phyloP scores from a whole-genome alignment of 352 stramenopile genomes.

The Pythium periplocum region DNA sequence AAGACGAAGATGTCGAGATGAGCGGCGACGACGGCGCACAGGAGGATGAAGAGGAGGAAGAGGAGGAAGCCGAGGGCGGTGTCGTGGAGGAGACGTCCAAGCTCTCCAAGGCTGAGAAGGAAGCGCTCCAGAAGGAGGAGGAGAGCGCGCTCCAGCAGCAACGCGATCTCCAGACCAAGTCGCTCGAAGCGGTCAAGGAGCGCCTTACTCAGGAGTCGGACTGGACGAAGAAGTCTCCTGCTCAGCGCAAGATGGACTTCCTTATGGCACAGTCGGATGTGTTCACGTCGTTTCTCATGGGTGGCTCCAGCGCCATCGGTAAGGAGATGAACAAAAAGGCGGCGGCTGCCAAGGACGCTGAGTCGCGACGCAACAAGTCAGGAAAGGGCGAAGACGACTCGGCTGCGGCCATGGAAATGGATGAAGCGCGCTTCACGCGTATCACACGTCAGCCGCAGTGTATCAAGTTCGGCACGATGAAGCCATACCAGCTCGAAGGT shows the following conservation, averaged over 20 bases:
- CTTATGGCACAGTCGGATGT: conserved; percentile 87
- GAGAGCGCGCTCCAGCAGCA: conserved; percentile 67
- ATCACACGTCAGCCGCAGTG: conserved; percentile 75
- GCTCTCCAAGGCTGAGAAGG: conserved; percentile 56
- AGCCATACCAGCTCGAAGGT: conserved; percentile 83
- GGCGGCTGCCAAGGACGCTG: conserved; percentile 26
- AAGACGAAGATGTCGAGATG: conserved; percentile 6
- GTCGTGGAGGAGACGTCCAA: conserved; percentile 3
- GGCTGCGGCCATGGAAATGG: conserved; percentile 67
- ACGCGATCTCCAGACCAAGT: conserved; percentile 70
- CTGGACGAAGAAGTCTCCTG: conserved; percentile 36
- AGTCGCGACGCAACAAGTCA: conserved; percentile 55
- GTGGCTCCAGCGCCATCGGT: conserved; percentile 64
- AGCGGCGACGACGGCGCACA: neutral
- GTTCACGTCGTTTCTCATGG: conserved; percentile 87
- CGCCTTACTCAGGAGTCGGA: conserved; percentile 45
- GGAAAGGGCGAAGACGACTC: conserved; percentile 57
- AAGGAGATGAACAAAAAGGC: conserved; percentile 67
- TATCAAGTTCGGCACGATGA: conserved; percentile 87
- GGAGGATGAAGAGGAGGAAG: conserved; percentile 1
- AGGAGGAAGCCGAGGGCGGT: neutral
- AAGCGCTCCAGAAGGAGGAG: conserved; percentile 56
- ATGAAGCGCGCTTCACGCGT: conserved; percentile 75
- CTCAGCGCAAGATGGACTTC: conserved; percentile 79
- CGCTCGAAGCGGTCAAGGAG: conserved; percentile 65